Evolutionary conservation across 257 asterid genomes (phyloP).

Genomic region (Plantago major): DNA sequence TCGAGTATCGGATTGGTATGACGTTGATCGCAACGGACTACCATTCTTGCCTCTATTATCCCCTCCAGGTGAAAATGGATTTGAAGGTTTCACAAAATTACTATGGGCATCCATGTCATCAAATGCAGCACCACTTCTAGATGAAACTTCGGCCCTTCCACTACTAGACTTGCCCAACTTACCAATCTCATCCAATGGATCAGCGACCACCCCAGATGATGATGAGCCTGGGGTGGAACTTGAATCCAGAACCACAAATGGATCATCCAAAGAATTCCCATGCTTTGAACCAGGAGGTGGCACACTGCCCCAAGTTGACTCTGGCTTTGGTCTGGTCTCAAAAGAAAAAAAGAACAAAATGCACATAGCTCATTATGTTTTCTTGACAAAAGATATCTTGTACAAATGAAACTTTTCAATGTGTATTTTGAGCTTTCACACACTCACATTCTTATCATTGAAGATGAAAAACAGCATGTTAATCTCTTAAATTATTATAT

Average conservation of each 20-base stretch:
- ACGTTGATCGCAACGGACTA: constrained; percentile 47
- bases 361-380: constrained; percentile 10
- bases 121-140: constrained; percentile 58
- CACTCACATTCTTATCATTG: background rate
- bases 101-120: constrained; percentile 78
- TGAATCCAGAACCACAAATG: constrained; percentile 69
- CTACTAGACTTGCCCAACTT: constrained; percentile 59
- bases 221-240: constrained; percentile 48
- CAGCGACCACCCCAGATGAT: constrained; percentile 42
- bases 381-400: background rate
- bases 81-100: constrained; percentile 46
- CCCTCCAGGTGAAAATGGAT: constrained; percentile 54
- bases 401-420: too few relatives aligned
- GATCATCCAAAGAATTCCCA: constrained; percentile 48
- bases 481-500: constrained; percentile 6
- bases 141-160: constrained; percentile 46
- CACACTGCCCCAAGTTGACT: constrained; percentile 54
- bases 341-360: constrained; percentile 22
- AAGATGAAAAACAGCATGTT: constrained; percentile 1
- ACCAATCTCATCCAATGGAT: constrained; percentile 70
- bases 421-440: constrained; percentile 9
- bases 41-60: constrained; percentile 45
- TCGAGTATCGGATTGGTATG: constrained; percentile 42
- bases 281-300: constrained; percentile 48
- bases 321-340: constrained; percentile 58